These are phyloP conservation scores for Fonsecaea nubica DNA, from an alignment of 2,329 filamentous ascomycete genomes.

Conservation along the genomic window DNA sequence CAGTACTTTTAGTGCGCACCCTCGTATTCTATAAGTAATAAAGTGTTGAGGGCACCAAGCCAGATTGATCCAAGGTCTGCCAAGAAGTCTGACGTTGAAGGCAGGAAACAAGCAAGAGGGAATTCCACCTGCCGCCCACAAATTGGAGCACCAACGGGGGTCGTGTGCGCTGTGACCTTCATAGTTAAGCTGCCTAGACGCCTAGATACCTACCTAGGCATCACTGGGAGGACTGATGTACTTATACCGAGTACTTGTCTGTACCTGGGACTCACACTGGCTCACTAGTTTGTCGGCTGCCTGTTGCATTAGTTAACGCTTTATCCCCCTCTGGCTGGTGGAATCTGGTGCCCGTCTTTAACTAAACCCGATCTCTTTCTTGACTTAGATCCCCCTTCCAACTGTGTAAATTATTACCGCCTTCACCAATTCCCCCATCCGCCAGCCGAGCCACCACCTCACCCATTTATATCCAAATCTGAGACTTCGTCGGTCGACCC, in stretches of 20 bases:
- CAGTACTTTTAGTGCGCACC: no score
- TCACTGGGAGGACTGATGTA: no score
- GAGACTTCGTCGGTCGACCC: slow-evolving; percentile 15
- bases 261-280: neutral
- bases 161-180: neutral
- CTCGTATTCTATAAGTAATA: no score
- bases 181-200: no score
- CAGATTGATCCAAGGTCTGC: neutral
- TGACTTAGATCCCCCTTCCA: slow-evolving; percentile 1
- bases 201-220: no score
- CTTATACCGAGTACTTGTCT: neutral
- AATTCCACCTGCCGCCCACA: no score
- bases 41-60: neutral
- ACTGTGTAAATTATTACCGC: neutral
- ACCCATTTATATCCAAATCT: slow-evolving; percentile 11
- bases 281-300: neutral
- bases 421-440: slow-evolving; percentile 10
- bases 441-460: neutral
- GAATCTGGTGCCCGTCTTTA: neutral
- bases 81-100: neutral
- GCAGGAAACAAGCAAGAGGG: neutral
- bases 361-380: neutral
- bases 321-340: neutral
- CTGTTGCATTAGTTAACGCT: neutral
- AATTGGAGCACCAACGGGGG: neutral